Evolutionary conservation across 352 stramenopile species (phyloP).

Genomic region (Thraustochytrium striatum): DNA sequence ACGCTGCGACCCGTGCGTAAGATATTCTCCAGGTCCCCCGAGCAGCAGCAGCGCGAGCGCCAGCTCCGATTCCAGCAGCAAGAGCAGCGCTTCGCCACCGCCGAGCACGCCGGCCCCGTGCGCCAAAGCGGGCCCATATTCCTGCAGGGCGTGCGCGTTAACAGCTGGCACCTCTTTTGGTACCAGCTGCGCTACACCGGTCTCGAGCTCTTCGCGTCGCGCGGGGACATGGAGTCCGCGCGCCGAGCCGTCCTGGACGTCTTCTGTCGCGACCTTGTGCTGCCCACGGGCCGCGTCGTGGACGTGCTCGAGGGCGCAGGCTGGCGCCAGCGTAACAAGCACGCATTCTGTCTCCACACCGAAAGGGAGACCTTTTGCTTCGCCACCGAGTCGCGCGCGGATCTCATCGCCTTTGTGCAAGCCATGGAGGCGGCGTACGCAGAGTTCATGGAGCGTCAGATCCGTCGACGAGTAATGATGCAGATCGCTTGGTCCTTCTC

Average conservation of each 20-base stretch:
- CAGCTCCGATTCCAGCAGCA: conserved; percentile 25
- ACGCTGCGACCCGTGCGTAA: no score
- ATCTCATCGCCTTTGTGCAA: background rate
- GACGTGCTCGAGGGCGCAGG: background rate
- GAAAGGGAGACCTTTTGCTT: background rate
- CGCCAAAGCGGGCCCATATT: background rate
- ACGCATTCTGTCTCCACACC: background rate
- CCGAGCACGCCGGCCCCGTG: conserved; percentile 65
- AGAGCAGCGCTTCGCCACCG: conserved; percentile 58
- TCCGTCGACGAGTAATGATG: background rate
- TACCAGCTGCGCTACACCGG: background rate
- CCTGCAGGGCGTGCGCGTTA: background rate
- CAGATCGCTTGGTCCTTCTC: background rate
- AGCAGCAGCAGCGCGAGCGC: no score
- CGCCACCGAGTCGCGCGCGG: background rate
- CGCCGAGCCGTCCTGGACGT: background rate
- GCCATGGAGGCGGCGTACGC: background rate
- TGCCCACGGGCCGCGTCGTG: background rate
- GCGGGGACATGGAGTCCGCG: background rate
- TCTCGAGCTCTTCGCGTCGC: background rate
- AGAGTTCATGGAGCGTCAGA: background rate
- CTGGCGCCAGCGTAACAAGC: background rate
- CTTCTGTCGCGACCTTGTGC: background rate
- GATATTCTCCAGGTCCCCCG: no score
- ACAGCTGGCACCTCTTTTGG: background rate